Evolutionary conservation across 1,139 yeast genomes (phyloP), one percentile per base, ranked within the genome.

Genomic region (Suhomyces atakaporum): DNA sequence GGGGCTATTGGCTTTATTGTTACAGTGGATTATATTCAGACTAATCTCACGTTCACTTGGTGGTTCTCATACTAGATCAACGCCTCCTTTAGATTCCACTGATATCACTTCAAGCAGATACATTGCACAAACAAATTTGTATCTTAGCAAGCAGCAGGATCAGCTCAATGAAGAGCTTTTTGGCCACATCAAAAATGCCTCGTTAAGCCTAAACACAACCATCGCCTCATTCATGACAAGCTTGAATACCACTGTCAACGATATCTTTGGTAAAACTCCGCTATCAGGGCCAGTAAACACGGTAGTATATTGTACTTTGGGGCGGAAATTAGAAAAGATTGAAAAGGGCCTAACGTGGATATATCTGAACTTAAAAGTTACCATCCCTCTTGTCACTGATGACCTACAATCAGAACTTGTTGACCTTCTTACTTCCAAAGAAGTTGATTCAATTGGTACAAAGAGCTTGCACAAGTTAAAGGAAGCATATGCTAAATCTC

Each of bases 331-430:
- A 5, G 67, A 69, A 3, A 69, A 73, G 22, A 64, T 89, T 1
- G 85, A 85, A 46, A 54, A 71, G 16, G 97, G 95, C 0, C 58
- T 90, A 36, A 73, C 81, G 1, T 92, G 97, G 97, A 63, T 90
- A 2, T 72, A 84, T 48, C 66, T 80, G 22, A 70, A 85, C 46
- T 72, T 90, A 3, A 66, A 76, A 11, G 62, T 90, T 2, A 45
- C 63, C 0, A 54, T 90, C 1, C 96, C 97, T 0, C 51, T 11
- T 1, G 32, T 47, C 5, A 36, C 31, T 12, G 27, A 24, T 4
- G 20, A 27, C 9, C 16, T 43, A 4, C 32, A 35, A n/a, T 13
- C 27, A 3, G 29, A 41, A 12, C 19, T 42, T 9, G 26, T 12
- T 7, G 27, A 27, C 4, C 16, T 46, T 9, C 29, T 31, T 8